phyloP scores from a whole-genome alignment of 176 grass and related monocot genomes.

The Calamus simplicifolius region DNA sequence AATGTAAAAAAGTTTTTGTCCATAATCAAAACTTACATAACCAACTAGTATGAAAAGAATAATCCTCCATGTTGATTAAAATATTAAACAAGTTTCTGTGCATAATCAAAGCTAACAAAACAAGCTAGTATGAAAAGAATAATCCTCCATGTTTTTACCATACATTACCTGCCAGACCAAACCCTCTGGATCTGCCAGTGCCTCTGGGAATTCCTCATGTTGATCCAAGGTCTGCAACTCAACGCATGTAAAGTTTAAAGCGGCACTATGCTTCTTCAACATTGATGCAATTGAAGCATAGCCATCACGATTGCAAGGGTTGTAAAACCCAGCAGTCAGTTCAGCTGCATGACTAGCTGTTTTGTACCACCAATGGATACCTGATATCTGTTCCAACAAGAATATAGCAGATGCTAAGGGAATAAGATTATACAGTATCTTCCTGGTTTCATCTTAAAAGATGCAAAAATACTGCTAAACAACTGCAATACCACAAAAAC shows the following conservation, averaged over 20 bases:
- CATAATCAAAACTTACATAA: too few species aligned
- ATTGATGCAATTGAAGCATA: conserved; percentile 69
- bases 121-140: too few species aligned
- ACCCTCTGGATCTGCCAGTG: conserved; percentile 76
- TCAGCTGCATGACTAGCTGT: conserved; percentile 88
- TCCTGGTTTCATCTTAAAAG: too few species aligned
- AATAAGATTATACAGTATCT: too few species aligned
- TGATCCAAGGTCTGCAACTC: conserved; percentile 72
- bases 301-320: conserved; percentile 84
- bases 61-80: too few species aligned
- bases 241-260: conserved; percentile 77
- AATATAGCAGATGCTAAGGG: not conserved
- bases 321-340: conserved; percentile 88
- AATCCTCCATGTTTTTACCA: not conserved
- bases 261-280: conserved; percentile 62
- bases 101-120: too few species aligned
- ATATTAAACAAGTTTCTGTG: too few species aligned
- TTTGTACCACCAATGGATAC: conserved; percentile 97
- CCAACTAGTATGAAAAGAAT: too few species aligned
- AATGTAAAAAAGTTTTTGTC: too few species aligned
- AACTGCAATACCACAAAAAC: too few species aligned
- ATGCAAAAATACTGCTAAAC: too few species aligned
- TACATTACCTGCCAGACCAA: conserved; percentile 74
- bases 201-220: conserved; percentile 68
- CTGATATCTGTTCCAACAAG: conserved; percentile 44